Evolutionary conservation across 768 basidiomycete genomes (phyloP).

Genomic region (Phaffia tasmanica): DNA sequence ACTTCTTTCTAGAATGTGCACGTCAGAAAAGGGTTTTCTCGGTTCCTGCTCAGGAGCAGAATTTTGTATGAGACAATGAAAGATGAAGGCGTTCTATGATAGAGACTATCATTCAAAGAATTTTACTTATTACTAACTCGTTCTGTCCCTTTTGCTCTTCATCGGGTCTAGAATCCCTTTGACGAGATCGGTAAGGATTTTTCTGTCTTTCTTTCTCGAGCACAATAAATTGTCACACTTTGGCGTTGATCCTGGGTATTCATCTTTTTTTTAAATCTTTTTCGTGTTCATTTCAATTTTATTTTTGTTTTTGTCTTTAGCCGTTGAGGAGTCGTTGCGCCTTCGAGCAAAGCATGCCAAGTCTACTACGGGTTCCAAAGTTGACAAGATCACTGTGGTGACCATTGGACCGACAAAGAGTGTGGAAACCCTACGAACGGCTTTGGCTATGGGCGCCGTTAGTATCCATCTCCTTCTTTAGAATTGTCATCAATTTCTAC

Average conservation of each 20-base stretch:
- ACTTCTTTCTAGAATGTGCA: not conserved
- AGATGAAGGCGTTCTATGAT: no score
- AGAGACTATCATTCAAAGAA: not conserved
- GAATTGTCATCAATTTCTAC: not conserved
- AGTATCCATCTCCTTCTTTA: not conserved
- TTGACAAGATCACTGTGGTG: conserved; percentile 79
- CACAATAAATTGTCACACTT: not conserved
- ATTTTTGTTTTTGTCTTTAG: conserved; percentile 40
- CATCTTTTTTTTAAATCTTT: not conserved
- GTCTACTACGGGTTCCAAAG: conserved; percentile 40
- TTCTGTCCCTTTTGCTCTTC: not conserved
- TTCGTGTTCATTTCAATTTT: no score
- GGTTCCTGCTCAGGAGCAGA: not conserved
- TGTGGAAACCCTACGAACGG: conserved; percentile 80
- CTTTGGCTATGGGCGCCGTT: conserved; percentile 86
- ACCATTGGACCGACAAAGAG: conserved; percentile 91
- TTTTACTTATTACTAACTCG: not conserved
- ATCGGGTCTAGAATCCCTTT: conserved; percentile 68
- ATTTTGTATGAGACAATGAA: no score
- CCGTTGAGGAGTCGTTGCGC: conserved; percentile 92
- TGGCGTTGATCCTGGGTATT: no score
- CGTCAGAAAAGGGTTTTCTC: conserved; percentile 2
- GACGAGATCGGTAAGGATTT: conserved; percentile 81
- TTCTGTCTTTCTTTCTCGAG: not conserved
- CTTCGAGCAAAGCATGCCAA: conserved; percentile 74